Conservation (phyloP, 495 filamentous ascomycete genomes). For the Penicillium samsonianum region DNA sequence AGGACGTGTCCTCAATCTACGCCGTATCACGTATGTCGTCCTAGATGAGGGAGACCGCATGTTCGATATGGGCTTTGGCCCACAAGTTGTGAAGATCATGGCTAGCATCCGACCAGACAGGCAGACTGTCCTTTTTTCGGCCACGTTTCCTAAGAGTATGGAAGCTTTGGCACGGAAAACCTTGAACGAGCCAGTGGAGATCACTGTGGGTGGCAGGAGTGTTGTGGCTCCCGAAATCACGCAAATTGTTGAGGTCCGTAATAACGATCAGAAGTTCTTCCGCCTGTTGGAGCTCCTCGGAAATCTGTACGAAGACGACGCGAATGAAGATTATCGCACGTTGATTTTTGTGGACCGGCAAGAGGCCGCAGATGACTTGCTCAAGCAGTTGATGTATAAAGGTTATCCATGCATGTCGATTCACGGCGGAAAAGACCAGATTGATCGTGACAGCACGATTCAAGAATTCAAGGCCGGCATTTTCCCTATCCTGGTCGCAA, state of each 20-base stretch:
- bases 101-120: constrained; percentile 85
- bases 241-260: constrained; percentile 86
- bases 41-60: constrained; percentile 98
- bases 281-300: constrained; percentile 85
- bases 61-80: constrained; percentile 99
- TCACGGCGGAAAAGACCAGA: constrained; percentile 94
- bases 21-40: constrained; percentile 86
- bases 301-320: constrained; percentile 74
- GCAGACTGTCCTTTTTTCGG: constrained; percentile 94
- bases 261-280: constrained; percentile 80
- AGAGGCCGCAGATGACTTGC: constrained; percentile 84
- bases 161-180: constrained; percentile 87
- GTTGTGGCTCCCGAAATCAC: constrained; percentile 94
- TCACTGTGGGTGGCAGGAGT: constrained; percentile 86
- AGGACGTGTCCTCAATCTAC: constrained; percentile 88
- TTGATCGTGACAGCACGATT: constrained; percentile 92
- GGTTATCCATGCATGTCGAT: constrained; percentile 96
- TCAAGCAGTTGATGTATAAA: constrained; percentile 80
- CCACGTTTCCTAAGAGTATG: constrained; percentile 94
- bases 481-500: constrained; percentile 87
- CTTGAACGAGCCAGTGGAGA: constrained; percentile 82
- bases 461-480: constrained; percentile 92
- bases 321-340: constrained; percentile 81
- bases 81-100: constrained; percentile 96
- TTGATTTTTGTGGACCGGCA: constrained; percentile 95